phyloP scores from a whole-genome alignment of 1,284 basidiomycete species.

The Puccinia novopanici region DNA sequence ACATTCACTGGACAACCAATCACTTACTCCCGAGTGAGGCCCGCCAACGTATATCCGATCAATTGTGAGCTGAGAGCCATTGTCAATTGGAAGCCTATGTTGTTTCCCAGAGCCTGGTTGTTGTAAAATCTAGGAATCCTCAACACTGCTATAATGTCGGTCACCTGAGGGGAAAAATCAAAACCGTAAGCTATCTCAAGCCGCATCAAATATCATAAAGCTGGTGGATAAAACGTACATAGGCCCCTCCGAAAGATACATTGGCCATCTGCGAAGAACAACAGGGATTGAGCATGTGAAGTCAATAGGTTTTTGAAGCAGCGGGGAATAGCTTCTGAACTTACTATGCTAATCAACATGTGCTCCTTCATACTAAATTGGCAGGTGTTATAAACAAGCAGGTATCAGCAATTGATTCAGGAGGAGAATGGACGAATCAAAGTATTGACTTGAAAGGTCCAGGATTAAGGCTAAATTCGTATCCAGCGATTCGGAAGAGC shows the following conservation, averaged over 20 bases:
- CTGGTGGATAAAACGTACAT: constrained; percentile 10
- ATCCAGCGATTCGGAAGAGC: constrained; percentile 1
- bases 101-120: constrained; percentile 17
- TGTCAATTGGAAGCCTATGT: constrained; percentile 53
- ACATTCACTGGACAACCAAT: background rate
- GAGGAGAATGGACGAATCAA: background rate
- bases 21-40: constrained; percentile 58
- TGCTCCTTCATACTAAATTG: constrained; percentile 44
- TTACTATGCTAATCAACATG: constrained; percentile 50
- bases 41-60: constrained; percentile 63
- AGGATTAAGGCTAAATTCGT: constrained; percentile 45
- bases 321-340: background rate
- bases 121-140: constrained; percentile 41
- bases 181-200: background rate
- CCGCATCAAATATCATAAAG: background rate
- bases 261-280: constrained; percentile 37
- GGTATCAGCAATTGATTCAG: background rate
- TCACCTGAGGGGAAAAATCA: constrained; percentile 6
- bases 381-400: background rate
- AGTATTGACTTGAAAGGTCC: constrained; percentile 49
- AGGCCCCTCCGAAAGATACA: constrained; percentile 49
- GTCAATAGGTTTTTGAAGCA: background rate
- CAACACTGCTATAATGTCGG: constrained; percentile 41
- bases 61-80: constrained; percentile 62
- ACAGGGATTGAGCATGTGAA: background rate